These are phyloP conservation scores for Lipomyces mesembrius DNA, from an alignment of 805 yeast genomes.

Conservation along the genomic window DNA sequence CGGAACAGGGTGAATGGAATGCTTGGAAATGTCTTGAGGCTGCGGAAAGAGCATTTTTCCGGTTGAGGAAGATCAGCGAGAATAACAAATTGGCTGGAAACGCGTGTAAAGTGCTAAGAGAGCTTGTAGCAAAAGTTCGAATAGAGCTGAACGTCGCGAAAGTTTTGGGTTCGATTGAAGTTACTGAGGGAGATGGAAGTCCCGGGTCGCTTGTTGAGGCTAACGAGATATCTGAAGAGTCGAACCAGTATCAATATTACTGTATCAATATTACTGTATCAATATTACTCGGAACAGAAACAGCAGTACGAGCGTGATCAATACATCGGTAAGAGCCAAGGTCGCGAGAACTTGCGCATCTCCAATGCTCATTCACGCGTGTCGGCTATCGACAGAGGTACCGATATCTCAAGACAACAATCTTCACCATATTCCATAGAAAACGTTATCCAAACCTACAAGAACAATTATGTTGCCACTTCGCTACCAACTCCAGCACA, in stretches of 20 bases:
- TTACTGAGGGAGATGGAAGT: not conserved
- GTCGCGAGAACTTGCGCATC: not conserved
- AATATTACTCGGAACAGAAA: not conserved
- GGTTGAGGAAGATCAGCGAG: not conserved
- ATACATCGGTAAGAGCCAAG: not conserved
- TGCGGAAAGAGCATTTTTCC: not conserved
- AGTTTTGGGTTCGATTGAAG: not conserved
- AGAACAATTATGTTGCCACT: not conserved
- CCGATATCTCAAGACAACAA: not conserved
- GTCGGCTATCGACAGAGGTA: not conserved
- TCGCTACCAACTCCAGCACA: not conserved
- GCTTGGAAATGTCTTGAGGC: constrained; percentile 4
- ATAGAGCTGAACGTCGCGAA: not conserved
- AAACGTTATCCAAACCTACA: not conserved
- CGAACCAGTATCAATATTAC: not conserved
- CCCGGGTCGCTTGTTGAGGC: not conserved
- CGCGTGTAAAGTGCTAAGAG: not conserved
- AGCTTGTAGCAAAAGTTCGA: constrained; percentile 1
- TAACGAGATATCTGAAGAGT: not conserved
- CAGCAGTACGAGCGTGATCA: not conserved
- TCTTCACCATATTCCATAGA: not conserved
- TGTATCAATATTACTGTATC: too few species aligned
- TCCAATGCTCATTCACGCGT: not conserved
- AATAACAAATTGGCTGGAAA: not conserved
- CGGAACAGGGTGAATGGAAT: not conserved